Evolutionary conservation across 768 basidiomycete genomes (phyloP).

Genomic region (Calvatia gigantea): DNA sequence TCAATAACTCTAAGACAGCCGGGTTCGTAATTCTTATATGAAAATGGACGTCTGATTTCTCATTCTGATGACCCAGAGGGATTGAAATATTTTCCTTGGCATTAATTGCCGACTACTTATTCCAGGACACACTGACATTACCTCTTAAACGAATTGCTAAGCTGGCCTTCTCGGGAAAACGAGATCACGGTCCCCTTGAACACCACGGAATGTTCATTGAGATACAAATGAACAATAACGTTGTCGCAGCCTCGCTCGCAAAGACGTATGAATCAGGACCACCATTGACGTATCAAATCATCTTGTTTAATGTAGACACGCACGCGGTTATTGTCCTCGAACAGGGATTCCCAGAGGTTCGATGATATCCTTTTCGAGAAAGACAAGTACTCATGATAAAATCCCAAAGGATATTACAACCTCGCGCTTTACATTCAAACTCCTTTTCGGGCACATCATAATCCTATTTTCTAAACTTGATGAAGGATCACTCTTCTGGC

Average conservation of each 20-base stretch:
- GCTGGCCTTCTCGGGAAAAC: neutral
- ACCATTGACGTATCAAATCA: slow-evolving; percentile 7
- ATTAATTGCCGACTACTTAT: neutral
- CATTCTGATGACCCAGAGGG: neutral
- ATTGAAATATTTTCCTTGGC: neutral
- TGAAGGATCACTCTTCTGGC: neutral
- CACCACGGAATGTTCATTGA: slow-evolving; percentile 10
- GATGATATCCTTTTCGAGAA: neutral
- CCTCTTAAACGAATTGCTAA: neutral
- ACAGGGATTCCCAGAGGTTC: neutral
- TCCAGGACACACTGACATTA: neutral
- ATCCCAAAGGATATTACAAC: neutral
- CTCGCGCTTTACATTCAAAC: neutral
- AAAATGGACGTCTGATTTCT: neutral
- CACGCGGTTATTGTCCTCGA: neutral
- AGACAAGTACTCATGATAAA: neutral
- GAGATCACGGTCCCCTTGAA: neutral
- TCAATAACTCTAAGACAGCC: neutral
- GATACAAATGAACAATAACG: slow-evolving; percentile 10
- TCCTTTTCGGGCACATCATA: neutral
- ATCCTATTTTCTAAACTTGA: neutral
- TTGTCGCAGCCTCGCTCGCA: slow-evolving; percentile 9
- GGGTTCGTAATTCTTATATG: neutral
- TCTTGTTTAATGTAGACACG: slow-evolving; percentile 8
- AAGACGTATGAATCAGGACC: neutral